Base-by-base conservation (phyloP, 192 early-diverging fungal species). In the Geosiphon pyriformis region DNA sequence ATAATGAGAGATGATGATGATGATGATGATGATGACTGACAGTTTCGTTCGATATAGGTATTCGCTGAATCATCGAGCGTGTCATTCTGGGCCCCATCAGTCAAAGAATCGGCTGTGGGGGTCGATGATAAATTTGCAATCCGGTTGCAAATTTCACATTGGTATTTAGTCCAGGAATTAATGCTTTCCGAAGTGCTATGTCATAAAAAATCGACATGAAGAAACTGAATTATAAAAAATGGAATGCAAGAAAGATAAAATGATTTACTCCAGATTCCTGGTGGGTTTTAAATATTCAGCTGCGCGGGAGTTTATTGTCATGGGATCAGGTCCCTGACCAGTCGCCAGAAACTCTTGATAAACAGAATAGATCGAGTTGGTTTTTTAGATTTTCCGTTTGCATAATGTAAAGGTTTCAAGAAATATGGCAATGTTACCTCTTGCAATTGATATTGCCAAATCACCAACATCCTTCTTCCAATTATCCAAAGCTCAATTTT, bases 141-240 rank as follows among this genome's bases (percentile, higher is more conserved):
- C 70, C 78, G 25, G 35, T 76, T 84, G 65, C 93, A 95, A 0
- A 91, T 73, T 20, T 70, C 72, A 61, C 93, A 95, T 29, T 73
- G 71, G 64, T 86, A 81, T 51, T 88, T 88, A 57, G 77, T 80
- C 91, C 90, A 92, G 1, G 74, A 67, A n/a, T 71, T 64, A 4
- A 78, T 35, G n/a, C 60, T 72, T 3, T 65, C 52, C 23, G 72
- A 59, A 2, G 47, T 65, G 52, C 73, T 78, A 58, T 47, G 30
- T n/a, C 2, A 1, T 15, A 46, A 55, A 8, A 18, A 12, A 26
- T 60, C 22, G 25, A 32, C 18, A 26, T n/a, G n/a, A n/a, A n/a
- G n/a, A n/a, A n/a, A n/a, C n/a, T n/a, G n/a, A n/a, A n/a, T n/a
- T n/a, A n/a, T n/a, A n/a, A n/a, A n/a, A n/a, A n/a, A n/a, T n/a